These are phyloP conservation scores for Aphanomyces euteiches DNA, from an alignment of 352 stramenopile genomes.

Conservation along the genomic window DNA sequence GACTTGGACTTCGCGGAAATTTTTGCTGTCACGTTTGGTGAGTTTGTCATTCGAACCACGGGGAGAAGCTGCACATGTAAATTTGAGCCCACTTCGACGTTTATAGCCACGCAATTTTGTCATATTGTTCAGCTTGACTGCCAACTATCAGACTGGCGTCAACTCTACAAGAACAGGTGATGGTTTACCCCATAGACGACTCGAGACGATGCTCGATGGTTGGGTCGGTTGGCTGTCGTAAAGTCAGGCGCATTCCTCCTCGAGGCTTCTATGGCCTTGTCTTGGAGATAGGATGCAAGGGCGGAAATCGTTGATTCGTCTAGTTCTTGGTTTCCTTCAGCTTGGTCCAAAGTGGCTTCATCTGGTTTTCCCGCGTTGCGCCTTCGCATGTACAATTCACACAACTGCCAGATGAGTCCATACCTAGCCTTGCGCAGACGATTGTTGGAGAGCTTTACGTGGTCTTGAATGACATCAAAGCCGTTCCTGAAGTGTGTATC, in stretches of 20 bases:
- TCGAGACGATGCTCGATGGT: neutral
- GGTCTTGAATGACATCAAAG: conserved; percentile 29
- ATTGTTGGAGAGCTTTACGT: conserved; percentile 21
- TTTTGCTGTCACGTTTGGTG: conserved; percentile 10
- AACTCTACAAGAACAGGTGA: neutral
- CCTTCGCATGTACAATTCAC: no score
- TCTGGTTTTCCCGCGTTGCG: no score
- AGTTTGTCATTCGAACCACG: neutral
- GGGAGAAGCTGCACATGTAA: neutral
- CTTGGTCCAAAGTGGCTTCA: no score
- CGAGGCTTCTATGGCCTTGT: conserved; percentile 1
- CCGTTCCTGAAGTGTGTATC: conserved; percentile 16
- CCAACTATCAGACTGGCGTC: conserved; percentile 1
- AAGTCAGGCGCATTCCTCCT: neutral
- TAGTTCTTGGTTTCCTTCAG: no score
- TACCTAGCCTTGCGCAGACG: neutral
- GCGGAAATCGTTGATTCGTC: neutral
- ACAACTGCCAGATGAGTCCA: no score
- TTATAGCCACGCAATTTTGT: conserved; percentile 8
- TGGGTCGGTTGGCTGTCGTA: neutral
- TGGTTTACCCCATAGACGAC: conserved; percentile 6
- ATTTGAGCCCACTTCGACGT: conserved; percentile 20
- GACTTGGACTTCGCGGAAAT: conserved; percentile 1
- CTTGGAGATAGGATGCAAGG: neutral
- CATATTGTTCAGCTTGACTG: conserved; percentile 17